A percentile compares a stretch with the other conserved stretches of the same genome.
These are phyloP conservation scores for Alternaria alternata DNA, from an alignment of 2,329 filamentous ascomycete species.

Conservation along the genomic window DNA sequence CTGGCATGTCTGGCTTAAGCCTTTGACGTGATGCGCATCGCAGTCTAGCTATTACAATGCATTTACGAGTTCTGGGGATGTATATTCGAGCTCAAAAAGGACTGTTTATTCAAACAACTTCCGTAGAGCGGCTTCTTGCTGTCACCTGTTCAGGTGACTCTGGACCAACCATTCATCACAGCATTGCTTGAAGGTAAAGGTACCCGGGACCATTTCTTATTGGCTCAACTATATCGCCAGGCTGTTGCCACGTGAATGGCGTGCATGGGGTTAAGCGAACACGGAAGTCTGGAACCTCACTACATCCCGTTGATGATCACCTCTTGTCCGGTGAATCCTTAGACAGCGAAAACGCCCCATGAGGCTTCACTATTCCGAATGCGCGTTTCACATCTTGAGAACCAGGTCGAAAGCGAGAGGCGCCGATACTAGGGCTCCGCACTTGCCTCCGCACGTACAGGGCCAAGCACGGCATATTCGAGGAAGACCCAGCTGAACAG, in stretches of 20 bases:
- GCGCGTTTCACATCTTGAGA: neutral
- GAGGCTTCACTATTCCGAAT: neutral
- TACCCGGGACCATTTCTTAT: neutral
- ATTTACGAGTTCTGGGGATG: neutral
- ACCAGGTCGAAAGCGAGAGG: neutral
- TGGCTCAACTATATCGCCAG: neutral
- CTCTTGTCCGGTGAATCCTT: neutral
- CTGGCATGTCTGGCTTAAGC: no score
- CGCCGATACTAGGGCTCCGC: neutral
- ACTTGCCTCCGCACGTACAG: conserved; percentile 1
- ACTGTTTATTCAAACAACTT: neutral
- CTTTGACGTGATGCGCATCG: neutral
- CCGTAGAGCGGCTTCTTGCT: neutral
- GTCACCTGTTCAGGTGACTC: no score
- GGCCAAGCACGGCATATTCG: conserved; percentile 6
- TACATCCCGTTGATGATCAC: neutral
- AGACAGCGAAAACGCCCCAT: neutral
- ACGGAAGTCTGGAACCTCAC: conserved; percentile 1
- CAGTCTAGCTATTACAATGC: neutral
- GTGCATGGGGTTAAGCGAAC: neutral
- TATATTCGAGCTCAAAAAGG: neutral
- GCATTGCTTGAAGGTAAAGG: neutral
- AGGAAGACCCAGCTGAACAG: conserved; percentile 21
- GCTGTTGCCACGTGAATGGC: neutral
- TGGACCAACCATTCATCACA: neutral